Evolutionary conservation across 1,284 basidiomycete species (phyloP).

Genomic region (Xerocomus minutiporus): DNA sequence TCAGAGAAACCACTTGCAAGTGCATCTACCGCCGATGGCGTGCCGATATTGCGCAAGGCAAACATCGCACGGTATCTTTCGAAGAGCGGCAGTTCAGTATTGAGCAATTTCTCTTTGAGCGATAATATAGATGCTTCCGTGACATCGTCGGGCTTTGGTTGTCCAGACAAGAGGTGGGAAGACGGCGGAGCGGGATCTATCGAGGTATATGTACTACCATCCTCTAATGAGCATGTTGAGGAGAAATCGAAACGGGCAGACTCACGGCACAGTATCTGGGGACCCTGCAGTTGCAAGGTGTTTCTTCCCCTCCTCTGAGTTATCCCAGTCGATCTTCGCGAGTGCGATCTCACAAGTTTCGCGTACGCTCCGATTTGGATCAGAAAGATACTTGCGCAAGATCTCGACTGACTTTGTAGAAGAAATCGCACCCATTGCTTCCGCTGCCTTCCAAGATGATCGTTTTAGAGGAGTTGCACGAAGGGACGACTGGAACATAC

Average conservation of each 20-base stretch:
- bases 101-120: conserved; percentile 67
- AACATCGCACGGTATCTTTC: conserved; percentile 99
- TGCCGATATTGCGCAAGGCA: conserved; percentile 87
- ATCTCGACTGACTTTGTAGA: conserved; percentile 63
- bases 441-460: conserved; percentile 69
- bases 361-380: conserved; percentile 77
- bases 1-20: conserved; percentile 88
- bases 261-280: conserved; percentile 37
- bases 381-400: conserved; percentile 69
- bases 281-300: conserved; percentile 35
- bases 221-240: conserved; percentile 14
- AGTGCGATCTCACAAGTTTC: conserved; percentile 99
- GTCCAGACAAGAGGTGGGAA: conserved; percentile 53
- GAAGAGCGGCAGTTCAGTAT: conserved; percentile 75
- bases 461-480: conserved; percentile 2
- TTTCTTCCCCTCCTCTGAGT: conserved; percentile 64
- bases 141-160: conserved; percentile 45
- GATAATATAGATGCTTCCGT: conserved; percentile 47
- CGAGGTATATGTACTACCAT: conserved; percentile 62
- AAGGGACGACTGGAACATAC: conserved; percentile 38
- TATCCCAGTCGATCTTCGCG: conserved; percentile 92
- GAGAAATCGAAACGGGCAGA: conserved; percentile 1
- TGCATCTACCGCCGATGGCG: conserved; percentile 78
- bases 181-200: conserved; percentile 93
- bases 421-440: conserved; percentile 96